A percentile compares a stretch with the other conserved stretches of the same genome.
These are phyloP conservation scores for Choiromyces venosus DNA, from an alignment of 495 filamentous ascomycete genomes.

Conservation along the genomic window DNA sequence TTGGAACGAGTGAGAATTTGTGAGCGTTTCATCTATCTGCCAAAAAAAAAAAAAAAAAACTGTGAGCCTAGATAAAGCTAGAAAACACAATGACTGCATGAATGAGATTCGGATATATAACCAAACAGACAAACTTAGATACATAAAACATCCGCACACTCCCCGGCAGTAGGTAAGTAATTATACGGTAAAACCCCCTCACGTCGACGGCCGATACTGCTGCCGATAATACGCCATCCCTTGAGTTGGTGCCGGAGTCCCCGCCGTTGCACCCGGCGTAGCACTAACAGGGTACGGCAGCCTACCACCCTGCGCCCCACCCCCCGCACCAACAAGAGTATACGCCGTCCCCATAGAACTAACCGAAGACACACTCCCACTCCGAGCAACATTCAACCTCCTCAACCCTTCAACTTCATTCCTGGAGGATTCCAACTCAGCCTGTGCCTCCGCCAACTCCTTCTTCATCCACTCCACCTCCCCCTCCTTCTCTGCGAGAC, in stretches of 20 bases:
- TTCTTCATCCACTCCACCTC: slow-evolving; percentile 7
- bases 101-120: too few relatives aligned
- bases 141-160: background rate
- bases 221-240: background rate
- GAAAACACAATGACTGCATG: too few relatives aligned
- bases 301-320: background rate
- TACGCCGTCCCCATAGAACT: background rate
- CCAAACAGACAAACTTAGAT: background rate
- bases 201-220: background rate
- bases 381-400: background rate
- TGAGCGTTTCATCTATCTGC: too few relatives aligned
- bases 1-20: background rate
- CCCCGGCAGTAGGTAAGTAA: background rate
- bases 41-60: too few relatives aligned
- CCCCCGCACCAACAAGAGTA: too few relatives aligned
- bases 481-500: background rate
- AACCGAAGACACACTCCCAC: background rate
- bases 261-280: background rate
- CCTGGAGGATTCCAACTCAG: background rate
- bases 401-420: background rate
- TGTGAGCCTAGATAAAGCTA: too few relatives aligned
- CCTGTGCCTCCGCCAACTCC: slow-evolving; percentile 7
- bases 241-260: background rate
- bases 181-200: background rate
- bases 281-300: background rate